A percentile compares a stretch with the other conserved stretches of the same genome.
phyloP scores from a whole-genome alignment of 1,139 yeast genomes.

The Sugiyamaella japonica region DNA sequence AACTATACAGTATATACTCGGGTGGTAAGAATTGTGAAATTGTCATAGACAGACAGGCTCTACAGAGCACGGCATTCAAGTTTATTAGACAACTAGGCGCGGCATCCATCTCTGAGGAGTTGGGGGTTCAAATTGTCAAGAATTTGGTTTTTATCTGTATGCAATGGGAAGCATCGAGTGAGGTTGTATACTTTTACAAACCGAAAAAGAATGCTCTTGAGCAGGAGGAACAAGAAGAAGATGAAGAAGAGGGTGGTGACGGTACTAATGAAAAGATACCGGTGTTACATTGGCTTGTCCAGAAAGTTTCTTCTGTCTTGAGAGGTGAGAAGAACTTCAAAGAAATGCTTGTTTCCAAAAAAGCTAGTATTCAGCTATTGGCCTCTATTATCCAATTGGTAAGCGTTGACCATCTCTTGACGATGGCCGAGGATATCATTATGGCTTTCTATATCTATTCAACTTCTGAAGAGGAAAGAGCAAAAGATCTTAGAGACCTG shows the following conservation, averaged over 20 bases:
- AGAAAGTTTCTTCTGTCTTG: slow-evolving; percentile 60
- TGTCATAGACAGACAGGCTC: slow-evolving; percentile 32
- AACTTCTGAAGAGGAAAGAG: slow-evolving; percentile 47
- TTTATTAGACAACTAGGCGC: slow-evolving; percentile 78
- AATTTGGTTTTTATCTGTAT: slow-evolving; percentile 62
- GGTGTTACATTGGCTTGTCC: slow-evolving; percentile 64
- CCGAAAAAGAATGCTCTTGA: slow-evolving; percentile 21
- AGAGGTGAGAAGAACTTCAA: slow-evolving; percentile 61
- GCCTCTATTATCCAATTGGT: slow-evolving; percentile 38
- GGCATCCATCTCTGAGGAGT: slow-evolving; percentile 63
- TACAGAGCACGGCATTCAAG: slow-evolving; percentile 68
- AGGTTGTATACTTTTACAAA: slow-evolving; percentile 35
- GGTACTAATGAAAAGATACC: slow-evolving; percentile 31
- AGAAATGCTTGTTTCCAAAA: slow-evolving; percentile 60
- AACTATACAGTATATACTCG: slow-evolving; percentile 47
- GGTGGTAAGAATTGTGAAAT: slow-evolving; percentile 23
- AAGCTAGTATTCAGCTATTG: slow-evolving; percentile 49
- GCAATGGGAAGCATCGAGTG: slow-evolving; percentile 56
- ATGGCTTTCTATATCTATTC: slow-evolving; percentile 60
- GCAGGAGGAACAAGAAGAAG: slow-evolving; percentile 31
- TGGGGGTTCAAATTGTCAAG: slow-evolving; percentile 67
- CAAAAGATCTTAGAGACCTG: slow-evolving; percentile 55
- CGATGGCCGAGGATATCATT: slow-evolving; percentile 41
- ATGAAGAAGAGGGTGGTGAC: slow-evolving; percentile 31
- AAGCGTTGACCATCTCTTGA: slow-evolving; percentile 21